A percentile compares a stretch with the other conserved stretches of the same genome.
Conservation (phyloP, 2,329 filamentous ascomycete genomes). For the Diaporthe vaccinii region DNA sequence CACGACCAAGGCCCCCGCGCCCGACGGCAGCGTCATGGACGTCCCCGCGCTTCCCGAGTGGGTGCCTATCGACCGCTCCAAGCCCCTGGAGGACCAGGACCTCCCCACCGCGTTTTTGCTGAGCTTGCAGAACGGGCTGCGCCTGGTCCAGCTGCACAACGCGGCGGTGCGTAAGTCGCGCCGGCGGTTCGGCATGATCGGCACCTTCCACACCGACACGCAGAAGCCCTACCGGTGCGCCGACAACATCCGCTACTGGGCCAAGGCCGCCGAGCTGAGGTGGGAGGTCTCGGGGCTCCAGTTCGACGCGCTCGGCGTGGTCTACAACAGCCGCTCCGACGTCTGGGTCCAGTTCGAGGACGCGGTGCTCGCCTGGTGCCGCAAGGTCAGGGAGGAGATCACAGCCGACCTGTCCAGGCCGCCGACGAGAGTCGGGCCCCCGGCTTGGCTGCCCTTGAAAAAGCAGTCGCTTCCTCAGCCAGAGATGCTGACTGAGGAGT, state of each 20-base stretch:
- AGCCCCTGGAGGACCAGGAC: slow-evolving; percentile 47
- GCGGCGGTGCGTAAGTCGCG: slow-evolving; percentile 86
- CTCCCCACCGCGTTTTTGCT: slow-evolving; percentile 81
- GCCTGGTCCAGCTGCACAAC: slow-evolving; percentile 91
- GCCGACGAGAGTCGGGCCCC: slow-evolving; percentile 40
- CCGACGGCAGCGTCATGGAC: slow-evolving; percentile 58
- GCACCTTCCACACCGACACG: slow-evolving; percentile 90
- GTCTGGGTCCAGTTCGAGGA: slow-evolving; percentile 87
- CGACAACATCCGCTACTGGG: slow-evolving; percentile 95
- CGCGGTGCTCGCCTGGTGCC: slow-evolving; percentile 87
- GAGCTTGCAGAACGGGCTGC: slow-evolving; percentile 81
- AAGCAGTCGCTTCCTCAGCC: slow-evolving; percentile 36
- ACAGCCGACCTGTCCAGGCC: slow-evolving; percentile 67
- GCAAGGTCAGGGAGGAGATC: slow-evolving; percentile 85
- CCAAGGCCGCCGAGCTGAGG: slow-evolving; percentile 93
- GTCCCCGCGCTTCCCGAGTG: slow-evolving; percentile 76
- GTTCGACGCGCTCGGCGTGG: slow-evolving; percentile 88
- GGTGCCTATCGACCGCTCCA: slow-evolving; percentile 65
- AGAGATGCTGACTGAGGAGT: slow-evolving; percentile 35
- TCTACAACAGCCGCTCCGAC: slow-evolving; percentile 77
- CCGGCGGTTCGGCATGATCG: slow-evolving; percentile 90
- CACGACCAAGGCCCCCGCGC: slow-evolving; percentile 36
- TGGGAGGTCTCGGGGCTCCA: slow-evolving; percentile 86
- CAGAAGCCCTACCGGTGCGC: slow-evolving; percentile 93
- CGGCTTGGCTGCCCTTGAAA: slow-evolving; percentile 32